These are phyloP conservation scores for Aspergillus fischeri DNA, from an alignment of 2,329 filamentous ascomycete genomes.

Conservation along the genomic window DNA sequence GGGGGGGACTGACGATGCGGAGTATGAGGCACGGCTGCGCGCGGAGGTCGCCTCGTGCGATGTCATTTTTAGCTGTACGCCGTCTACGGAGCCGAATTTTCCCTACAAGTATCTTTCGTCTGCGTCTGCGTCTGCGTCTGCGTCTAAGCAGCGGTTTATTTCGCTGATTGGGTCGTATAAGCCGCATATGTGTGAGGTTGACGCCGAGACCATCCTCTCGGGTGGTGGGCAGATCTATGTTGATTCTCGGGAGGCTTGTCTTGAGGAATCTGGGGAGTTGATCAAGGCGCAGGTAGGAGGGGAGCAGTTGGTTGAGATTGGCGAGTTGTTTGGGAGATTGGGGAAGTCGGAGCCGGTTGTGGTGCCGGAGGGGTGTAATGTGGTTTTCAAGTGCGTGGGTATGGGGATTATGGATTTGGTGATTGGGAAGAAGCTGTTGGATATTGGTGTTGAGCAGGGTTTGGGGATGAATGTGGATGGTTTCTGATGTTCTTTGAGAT, in stretches of 20 bases:
- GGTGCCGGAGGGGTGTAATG: conserved; percentile 32
- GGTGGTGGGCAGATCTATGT: conserved; percentile 67
- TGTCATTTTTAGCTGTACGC: conserved; percentile 50
- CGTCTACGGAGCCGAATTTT: conserved; percentile 44
- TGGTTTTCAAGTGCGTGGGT: conserved; percentile 50
- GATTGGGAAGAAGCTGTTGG: conserved; percentile 40
- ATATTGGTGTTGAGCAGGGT: conserved; percentile 29
- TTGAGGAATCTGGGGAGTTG: conserved; percentile 46
- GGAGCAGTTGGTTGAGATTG: conserved; percentile 42
- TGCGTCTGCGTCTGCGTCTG: neutral
- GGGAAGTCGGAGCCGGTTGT: conserved; percentile 17
- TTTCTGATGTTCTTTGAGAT: conserved; percentile 24
- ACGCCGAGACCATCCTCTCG: conserved; percentile 41
- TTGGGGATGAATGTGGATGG: conserved; percentile 35
- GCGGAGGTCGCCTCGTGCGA: conserved; percentile 32
- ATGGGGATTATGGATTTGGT: conserved; percentile 50
- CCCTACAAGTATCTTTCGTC: conserved; percentile 31
- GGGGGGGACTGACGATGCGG: conserved; percentile 55
- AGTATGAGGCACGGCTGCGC: conserved; percentile 30
- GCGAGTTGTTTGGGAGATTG: conserved; percentile 30
- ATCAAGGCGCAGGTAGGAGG: conserved; percentile 36
- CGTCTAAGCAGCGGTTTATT: conserved; percentile 41
- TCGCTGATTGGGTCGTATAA: conserved; percentile 53
- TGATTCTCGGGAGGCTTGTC: conserved; percentile 49
- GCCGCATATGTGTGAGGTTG: conserved; percentile 51